Evolutionary conservation across 352 stramenopile genomes (phyloP), one percentile per base, ranked within the genome.

Genomic region (Pythium grandisporangium): DNA sequence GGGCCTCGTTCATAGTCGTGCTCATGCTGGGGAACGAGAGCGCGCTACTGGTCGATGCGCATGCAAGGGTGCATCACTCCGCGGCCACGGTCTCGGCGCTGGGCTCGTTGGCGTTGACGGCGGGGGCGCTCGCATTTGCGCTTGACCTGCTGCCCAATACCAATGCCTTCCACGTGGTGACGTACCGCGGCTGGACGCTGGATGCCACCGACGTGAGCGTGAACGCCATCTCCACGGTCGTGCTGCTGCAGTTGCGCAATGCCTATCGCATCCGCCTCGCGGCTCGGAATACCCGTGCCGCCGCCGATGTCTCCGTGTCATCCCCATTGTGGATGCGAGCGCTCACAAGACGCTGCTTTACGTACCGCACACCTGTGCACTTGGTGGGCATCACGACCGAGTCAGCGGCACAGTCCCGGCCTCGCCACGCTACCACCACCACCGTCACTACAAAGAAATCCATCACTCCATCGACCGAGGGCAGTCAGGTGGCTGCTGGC

Each of bases 31-130:
- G 25, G 3, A 49, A 37, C 42, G 30, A 32, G 11, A 39, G 23
- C 42, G 43, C 41, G 33, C 36, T 58, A n/a, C 29, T 43, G 8
- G 13, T 51, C 13, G 54, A 63, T n/a, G 50, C 48, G 14, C 42
- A 45, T 20, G 35, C n/a, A 21, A 12, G 29, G 10, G 4, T 10
- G 3, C 25, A 35, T 8, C 29, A n/a, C 13, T 20, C 27, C 2
- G 41, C 40, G 19, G 22, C 22, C 1, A 2, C 24, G 6, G 8
- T 23, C 5, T 20, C 38, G 6, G 13, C 37, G 2, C 8, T 29
- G 1, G 20, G 20, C 12, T 23, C 23, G 11, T n/a, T 47, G n/a
- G 40, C 24, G 30, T 21, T 42, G 8, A 21, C 21, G 21, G 7
- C 26, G 23, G 41, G 45, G 11, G 27, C n/a, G 4, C 23, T 43